phyloP scores from a whole-genome alignment of 2,329 filamentous ascomycete genomes.

The Tolypocladium pustulatum region DNA sequence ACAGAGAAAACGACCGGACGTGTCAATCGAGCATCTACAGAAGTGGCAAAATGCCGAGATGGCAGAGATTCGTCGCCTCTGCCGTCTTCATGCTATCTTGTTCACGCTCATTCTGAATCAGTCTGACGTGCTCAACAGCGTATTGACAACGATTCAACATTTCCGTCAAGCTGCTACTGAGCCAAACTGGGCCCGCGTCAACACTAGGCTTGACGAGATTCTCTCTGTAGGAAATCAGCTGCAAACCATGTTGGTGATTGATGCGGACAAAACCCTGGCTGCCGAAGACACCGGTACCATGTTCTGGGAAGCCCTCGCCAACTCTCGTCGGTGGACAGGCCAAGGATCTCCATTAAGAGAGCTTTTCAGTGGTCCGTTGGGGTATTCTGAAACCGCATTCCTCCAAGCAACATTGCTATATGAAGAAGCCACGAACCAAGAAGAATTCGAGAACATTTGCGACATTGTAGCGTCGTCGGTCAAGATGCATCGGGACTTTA shows the following conservation, averaged over 20 bases:
- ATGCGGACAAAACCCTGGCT: slow-evolving; percentile 47
- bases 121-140: not conserved
- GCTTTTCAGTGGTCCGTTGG: slow-evolving; percentile 34
- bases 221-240: slow-evolving; percentile 13
- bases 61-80: slow-evolving; percentile 28
- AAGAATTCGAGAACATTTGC: slow-evolving; percentile 34
- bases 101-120: slow-evolving; percentile 27
- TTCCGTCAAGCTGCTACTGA: slow-evolving; percentile 14
- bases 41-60: slow-evolving; percentile 40
- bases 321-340: not conserved
- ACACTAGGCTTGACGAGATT: slow-evolving; percentile 20
- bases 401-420: slow-evolving; percentile 42
- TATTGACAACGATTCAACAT: slow-evolving; percentile 3
- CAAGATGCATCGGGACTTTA: slow-evolving; percentile 35
- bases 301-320: slow-evolving; percentile 32
- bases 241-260: slow-evolving; percentile 41
- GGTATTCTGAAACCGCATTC: slow-evolving; percentile 45
- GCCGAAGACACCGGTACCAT: slow-evolving; percentile 35
- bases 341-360: slow-evolving; percentile 21
- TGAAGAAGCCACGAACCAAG: slow-evolving; percentile 29
- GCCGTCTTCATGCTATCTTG: slow-evolving; percentile 32
- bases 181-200: slow-evolving; percentile 23
- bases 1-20: slow-evolving; percentile 19
- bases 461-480: slow-evolving; percentile 28
- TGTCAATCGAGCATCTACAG: slow-evolving; percentile 25